A percentile compares a stretch with the other conserved stretches of the same genome.
phyloP scores from a whole-genome alignment of 495 filamentous ascomycete genomes.

The Aspergillus egyptiacus region DNA sequence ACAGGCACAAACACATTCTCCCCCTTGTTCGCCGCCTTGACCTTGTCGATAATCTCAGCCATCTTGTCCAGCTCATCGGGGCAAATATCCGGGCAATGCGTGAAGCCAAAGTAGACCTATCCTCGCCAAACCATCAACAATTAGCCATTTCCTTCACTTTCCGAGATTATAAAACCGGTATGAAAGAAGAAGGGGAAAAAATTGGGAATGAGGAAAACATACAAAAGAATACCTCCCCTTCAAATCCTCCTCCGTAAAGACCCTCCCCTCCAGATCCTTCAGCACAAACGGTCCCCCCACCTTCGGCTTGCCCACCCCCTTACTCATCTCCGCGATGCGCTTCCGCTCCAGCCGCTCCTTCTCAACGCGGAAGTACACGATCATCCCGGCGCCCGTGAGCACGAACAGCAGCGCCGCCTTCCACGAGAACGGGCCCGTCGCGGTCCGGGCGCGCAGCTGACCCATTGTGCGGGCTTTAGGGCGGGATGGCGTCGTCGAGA shows the following conservation, averaged over 20 bases:
- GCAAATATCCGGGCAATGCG: slow-evolving; percentile 97
- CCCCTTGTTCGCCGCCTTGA: slow-evolving; percentile 46
- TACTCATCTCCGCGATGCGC: slow-evolving; percentile 80
- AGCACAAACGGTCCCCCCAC: slow-evolving; percentile 83
- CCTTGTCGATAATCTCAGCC: slow-evolving; percentile 84
- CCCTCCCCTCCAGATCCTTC: slow-evolving; percentile 71
- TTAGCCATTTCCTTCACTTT: background rate
- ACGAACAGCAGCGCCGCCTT: slow-evolving; percentile 85
- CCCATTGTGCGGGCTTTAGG: slow-evolving; percentile 36
- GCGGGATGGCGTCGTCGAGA: slow-evolving; percentile 30
- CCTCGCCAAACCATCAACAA: background rate
- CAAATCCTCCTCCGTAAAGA: slow-evolving; percentile 70
- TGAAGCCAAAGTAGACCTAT: slow-evolving; percentile 95
- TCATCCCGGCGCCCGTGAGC: slow-evolving; percentile 64
- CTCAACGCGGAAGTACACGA: slow-evolving; percentile 84
- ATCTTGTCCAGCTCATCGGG: slow-evolving; percentile 99
- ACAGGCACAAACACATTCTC: slow-evolving; percentile 60
- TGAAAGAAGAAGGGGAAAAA: background rate
- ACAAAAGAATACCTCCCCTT: slow-evolving; percentile 79
- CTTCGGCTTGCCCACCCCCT: slow-evolving; percentile 88
- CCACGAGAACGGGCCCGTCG: slow-evolving; percentile 73
- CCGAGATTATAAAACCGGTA: background rate
- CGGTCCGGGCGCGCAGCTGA: slow-evolving; percentile 37
- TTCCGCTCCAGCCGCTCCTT: slow-evolving; percentile 83
- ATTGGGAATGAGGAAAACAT: slow-evolving; percentile 15